Base-by-base conservation (phyloP, 768 basidiomycete species). In the Tremella fuciformis region DNA sequence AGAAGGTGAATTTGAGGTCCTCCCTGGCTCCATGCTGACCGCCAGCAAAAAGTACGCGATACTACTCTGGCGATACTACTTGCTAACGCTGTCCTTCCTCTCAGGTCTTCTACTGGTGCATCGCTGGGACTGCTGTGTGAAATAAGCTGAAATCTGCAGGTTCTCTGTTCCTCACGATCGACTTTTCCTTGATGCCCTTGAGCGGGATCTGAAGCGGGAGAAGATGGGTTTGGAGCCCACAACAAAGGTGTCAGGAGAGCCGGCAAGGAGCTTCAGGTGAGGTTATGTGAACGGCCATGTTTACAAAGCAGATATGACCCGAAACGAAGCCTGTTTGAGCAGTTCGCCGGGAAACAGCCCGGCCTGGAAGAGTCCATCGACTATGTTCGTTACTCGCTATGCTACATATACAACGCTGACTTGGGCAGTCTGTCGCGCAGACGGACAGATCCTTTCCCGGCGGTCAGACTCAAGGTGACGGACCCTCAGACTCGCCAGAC, bases 151-250 rank as follows among this genome's bases (percentile, higher is more conserved):
- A 51, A 34, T 6, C 29, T 11, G 4, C 73, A 93, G 90, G 91
- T 96, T 91, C 79, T 93, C 91, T 6, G 93, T 97, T 6, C 93
- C 93, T 1, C 93, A 97, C 61, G 93, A 97, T 76, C 87, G 92
- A 34, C 86, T 97, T 55, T 97, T 96, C 82, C 85, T 97, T 53
- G 93, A 97, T 72, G 93, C 93, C 18, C 84, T 97, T 49, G 93
- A 97, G 76, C 87, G 93, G 49, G 93, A 97, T 76, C 84, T 96
- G 57, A 96, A 94, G 80, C 84, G 93, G 29, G 93, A 96, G 78
- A 94, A 92, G 78, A 87, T 88, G 81, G 88, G 89, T 0, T 81
- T 84, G 41, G 89, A 91, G 72, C 83, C 91, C 0, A 94, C 93
- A 1, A 94, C 92, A 1, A 82, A 76, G 46, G 79, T 85, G 25